Evolutionary conservation across 208 protist genomes (phyloP).

Genomic region (Acanthamoeba culbertsoni): DNA sequence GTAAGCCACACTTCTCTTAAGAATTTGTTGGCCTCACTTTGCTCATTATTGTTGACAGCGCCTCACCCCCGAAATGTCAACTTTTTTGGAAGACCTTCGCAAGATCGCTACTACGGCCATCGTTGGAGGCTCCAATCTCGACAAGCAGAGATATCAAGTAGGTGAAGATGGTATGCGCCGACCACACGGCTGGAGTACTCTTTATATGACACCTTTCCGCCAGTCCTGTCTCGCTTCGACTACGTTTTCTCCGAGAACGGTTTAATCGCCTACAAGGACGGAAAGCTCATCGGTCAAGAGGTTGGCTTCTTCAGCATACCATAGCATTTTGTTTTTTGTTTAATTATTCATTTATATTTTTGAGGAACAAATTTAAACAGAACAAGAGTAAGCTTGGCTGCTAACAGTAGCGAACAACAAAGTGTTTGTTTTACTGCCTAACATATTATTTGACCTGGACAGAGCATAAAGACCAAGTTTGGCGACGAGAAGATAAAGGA

Average conservation of each 20-base stretch:
- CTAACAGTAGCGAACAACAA: too few species aligned
- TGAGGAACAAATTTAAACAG: too few species aligned
- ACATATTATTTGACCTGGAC: background rate
- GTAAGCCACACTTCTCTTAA: background rate
- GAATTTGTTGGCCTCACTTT: background rate
- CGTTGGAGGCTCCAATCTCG: conserved; percentile 98
- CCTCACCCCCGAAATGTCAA: conserved; percentile 78
- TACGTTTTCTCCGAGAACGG: conserved; percentile 99
- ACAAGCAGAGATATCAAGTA: conserved; percentile 97
- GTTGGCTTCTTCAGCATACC: too few species aligned
- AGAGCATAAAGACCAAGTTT: conserved; percentile 90
- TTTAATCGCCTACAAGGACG: conserved; percentile 90
- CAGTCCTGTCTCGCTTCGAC: conserved; percentile 92
- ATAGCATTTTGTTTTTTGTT: background rate
- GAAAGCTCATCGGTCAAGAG: conserved; percentile 74
- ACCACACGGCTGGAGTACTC: background rate
- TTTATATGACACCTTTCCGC: background rate
- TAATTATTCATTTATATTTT: background rate
- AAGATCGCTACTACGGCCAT: conserved; percentile 93
- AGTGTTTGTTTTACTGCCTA: too few species aligned
- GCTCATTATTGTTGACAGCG: background rate
- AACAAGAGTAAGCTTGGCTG: too few species aligned
- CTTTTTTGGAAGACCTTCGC: conserved; percentile 87
- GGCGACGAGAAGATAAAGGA: conserved; percentile 93
- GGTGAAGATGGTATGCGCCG: conserved; percentile 82